Conservation (phyloP, 2,329 filamentous ascomycete genomes). For the Alternaria rosae region DNA sequence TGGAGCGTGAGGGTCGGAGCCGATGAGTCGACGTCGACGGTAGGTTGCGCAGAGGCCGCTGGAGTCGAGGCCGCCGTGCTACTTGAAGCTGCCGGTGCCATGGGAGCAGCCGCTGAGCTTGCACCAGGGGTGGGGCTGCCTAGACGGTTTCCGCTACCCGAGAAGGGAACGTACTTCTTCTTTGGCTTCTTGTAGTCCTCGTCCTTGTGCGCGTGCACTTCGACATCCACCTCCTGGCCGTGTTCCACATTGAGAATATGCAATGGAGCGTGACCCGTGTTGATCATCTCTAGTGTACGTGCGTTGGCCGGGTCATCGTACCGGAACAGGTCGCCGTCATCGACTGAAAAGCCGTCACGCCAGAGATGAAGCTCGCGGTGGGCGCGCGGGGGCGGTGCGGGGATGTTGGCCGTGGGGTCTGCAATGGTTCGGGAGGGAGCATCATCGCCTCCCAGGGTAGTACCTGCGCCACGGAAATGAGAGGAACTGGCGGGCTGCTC, state of each 20-base stretch:
- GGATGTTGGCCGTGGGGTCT: slow-evolving; percentile 59
- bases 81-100: slow-evolving; percentile 44
- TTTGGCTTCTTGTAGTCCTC: slow-evolving; percentile 77
- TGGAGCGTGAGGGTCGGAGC: slow-evolving; percentile 75
- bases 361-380: slow-evolving; percentile 79
- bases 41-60: slow-evolving; percentile 50
- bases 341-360: slow-evolving; percentile 85
- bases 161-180: slow-evolving; percentile 78
- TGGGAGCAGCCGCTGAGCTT: slow-evolving; percentile 47
- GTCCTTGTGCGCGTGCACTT: slow-evolving; percentile 75
- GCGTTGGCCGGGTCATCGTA: slow-evolving; percentile 82
- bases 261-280: slow-evolving; percentile 76
- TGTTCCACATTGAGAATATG: slow-evolving; percentile 79
- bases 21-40: slow-evolving; percentile 66
- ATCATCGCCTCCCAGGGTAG: slow-evolving; percentile 81
- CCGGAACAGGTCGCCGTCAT: slow-evolving; percentile 78
- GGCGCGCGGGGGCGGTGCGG: slow-evolving; percentile 59
- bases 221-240: slow-evolving; percentile 80
- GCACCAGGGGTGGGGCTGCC: slow-evolving; percentile 77
- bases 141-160: slow-evolving; percentile 74
- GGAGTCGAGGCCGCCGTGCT: slow-evolving; percentile 33
- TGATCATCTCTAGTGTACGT: slow-evolving; percentile 76
- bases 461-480: slow-evolving; percentile 73
- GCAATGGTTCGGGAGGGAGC: slow-evolving; percentile 72
- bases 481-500: slow-evolving; percentile 58